A percentile compares a stretch with the other conserved stretches of the same genome.
Conservation (phyloP, 2,329 filamentous ascomycete genomes). For the Zopfia rhizophila region DNA sequence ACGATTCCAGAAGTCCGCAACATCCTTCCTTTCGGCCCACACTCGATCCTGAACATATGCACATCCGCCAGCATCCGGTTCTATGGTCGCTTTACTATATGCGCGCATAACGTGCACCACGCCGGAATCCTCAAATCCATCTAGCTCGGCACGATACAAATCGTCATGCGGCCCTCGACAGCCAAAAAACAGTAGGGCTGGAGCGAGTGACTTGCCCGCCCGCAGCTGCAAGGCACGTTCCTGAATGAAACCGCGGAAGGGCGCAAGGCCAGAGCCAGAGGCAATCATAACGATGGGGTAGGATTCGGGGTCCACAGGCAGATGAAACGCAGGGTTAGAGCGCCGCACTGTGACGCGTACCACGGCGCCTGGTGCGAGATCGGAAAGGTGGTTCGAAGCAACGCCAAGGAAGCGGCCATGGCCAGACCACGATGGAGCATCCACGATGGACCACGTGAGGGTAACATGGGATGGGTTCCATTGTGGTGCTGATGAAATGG, state of each 20-base stretch:
- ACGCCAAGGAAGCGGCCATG: slow-evolving; percentile 54
- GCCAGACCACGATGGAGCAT: slow-evolving; percentile 39
- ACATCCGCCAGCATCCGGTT: too few relatives aligned
- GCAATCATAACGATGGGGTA: slow-evolving; percentile 62
- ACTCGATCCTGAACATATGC: too few relatives aligned
- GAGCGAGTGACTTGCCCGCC: slow-evolving; percentile 50
- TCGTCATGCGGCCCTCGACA: too few relatives aligned
- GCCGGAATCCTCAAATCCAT: too few relatives aligned
- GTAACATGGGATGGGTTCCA: slow-evolving; percentile 53
- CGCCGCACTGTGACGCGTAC: slow-evolving; percentile 45
- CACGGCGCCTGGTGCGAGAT: slow-evolving; percentile 41
- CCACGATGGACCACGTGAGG: slow-evolving; percentile 67
- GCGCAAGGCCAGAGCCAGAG: slow-evolving; percentile 44
- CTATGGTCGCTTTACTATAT: too few relatives aligned
- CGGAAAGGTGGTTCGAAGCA: slow-evolving; percentile 48
- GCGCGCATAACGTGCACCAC: too few relatives aligned
- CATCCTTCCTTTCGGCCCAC: too few relatives aligned
- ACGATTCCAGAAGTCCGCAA: too few relatives aligned
- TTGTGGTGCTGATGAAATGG: slow-evolving; percentile 77
- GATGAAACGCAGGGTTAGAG: slow-evolving; percentile 50
- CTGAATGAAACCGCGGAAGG: slow-evolving; percentile 45
- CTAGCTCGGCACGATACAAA: too few relatives aligned
- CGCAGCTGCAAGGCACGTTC: too few relatives aligned
- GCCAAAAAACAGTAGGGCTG: slow-evolving; percentile 70
- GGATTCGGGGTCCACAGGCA: slow-evolving; percentile 45